Percentiles rank a stretch among this genome's conserved stretches.
Conservation (phyloP, 2,329 filamentous ascomycete genomes). For the Grosmannia serpens region DNA sequence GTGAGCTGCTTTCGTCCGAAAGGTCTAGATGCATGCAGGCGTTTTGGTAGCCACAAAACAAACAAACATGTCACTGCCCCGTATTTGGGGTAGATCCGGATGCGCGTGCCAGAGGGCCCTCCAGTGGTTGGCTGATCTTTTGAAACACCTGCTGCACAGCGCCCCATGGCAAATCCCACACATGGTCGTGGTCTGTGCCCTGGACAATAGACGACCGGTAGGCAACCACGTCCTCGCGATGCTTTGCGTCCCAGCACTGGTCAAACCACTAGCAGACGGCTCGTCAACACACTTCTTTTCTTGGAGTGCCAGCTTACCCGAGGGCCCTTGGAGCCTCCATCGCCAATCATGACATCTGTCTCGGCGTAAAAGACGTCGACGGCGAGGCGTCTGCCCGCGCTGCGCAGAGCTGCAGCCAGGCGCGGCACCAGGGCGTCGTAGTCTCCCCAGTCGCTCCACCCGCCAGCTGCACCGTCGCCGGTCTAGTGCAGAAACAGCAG, state of each 20-base stretch:
- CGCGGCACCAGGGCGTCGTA: conserved; percentile 18
- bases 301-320: not conserved
- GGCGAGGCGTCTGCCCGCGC: conserved; percentile 8
- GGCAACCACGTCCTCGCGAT: conserved; percentile 10
- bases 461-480: conserved; percentile 1
- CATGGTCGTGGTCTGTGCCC: conserved; percentile 17
- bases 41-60: too few relatives aligned
- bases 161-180: conserved; percentile 15
- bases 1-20: too few relatives aligned
- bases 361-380: conserved; percentile 19
- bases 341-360: conserved; percentile 19
- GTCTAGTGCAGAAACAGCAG: conserved; percentile 18
- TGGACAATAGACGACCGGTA: conserved; percentile 14
- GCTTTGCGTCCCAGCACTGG: conserved; percentile 14
- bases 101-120: not conserved
- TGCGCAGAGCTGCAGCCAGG: conserved; percentile 13
- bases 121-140: not conserved
- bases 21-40: too few relatives aligned
- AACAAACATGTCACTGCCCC: too few relatives aligned
- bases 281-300: not conserved
- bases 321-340: conserved; percentile 11
- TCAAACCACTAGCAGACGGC: conserved; percentile 16
- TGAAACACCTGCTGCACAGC: conserved; percentile 12
- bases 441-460: conserved; percentile 21
- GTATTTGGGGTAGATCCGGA: too few relatives aligned